Percentiles rank a stretch among this genome's conserved stretches.
phyloP scores from a whole-genome alignment of 176 grass and related monocot genomes.

The Puccinellia tenuiflora region DNA sequence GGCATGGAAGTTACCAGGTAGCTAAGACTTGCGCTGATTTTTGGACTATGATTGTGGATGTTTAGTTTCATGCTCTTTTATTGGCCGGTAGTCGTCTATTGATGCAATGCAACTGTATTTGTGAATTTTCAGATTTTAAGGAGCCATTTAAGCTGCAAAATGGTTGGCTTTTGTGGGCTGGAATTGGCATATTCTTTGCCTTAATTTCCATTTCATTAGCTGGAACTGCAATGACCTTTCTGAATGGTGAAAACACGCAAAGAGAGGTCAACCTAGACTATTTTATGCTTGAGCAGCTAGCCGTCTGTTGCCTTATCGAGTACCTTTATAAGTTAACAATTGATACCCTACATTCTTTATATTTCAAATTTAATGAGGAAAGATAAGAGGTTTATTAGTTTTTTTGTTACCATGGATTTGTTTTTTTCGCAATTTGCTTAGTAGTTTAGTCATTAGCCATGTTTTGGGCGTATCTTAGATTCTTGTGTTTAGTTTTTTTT shows the following conservation, averaged over 20 bases:
- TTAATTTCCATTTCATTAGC: conserved; percentile 60
- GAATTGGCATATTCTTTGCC: conserved; percentile 56
- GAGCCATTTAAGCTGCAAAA: conserved; percentile 74
- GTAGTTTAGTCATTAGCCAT: neutral
- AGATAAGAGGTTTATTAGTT: neutral
- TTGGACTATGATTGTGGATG: neutral
- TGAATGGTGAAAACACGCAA: conserved; percentile 67
- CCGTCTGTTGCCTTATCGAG: neutral
- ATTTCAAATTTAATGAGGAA: neutral
- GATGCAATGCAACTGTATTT: neutral
- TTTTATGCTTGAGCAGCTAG: conserved; percentile 2
- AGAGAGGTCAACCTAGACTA: conserved; percentile 62
- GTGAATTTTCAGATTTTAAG: conserved; percentile 62
- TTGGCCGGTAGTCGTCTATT: neutral
- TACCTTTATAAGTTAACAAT: neutral
- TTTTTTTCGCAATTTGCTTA: neutral
- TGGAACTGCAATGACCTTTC: conserved; percentile 53
- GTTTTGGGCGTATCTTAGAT: neutral
- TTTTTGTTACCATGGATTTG: neutral
- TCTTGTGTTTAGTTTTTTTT: neutral
- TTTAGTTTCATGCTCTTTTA: neutral
- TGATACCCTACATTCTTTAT: neutral
- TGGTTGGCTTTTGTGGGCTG: conserved; percentile 91
- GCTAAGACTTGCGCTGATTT: conserved; percentile 4
- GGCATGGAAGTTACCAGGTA: neutral